Percentiles rank a stretch among this genome's conserved stretches.
These are phyloP conservation scores for Adiantum capillusveneris DNA, from an alignment of 75 land plant species.

Conservation along the genomic window DNA sequence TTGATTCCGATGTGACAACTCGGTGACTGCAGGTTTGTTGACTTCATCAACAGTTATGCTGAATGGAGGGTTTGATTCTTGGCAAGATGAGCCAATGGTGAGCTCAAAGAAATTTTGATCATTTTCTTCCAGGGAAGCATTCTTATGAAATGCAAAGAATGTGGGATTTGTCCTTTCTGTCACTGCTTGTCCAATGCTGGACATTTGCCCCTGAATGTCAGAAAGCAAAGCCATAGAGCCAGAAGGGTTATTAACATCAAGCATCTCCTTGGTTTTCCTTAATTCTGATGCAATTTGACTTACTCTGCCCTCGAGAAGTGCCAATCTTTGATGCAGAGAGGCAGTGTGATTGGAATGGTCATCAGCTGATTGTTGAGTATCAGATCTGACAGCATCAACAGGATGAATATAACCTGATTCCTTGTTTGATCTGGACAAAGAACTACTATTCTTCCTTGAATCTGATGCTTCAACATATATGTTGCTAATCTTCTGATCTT, in stretches of 20 bases:
- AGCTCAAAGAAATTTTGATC: no score
- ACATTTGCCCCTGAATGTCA: conserved; percentile 73
- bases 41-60: no score
- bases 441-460: neutral
- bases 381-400: neutral
- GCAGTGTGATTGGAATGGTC: conserved; percentile 22
- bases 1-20: no score
- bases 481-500: no score
- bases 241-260: conserved; percentile 59
- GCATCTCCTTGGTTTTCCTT: conserved; percentile 67
- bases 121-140: no score
- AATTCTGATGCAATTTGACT: conserved; percentile 79
- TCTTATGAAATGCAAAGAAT: no score
- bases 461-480: no score
- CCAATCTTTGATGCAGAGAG: conserved; percentile 57
- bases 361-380: neutral
- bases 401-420: neutral
- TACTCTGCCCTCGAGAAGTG: conserved; percentile 80
- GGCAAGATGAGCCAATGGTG: no score
- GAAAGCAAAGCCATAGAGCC: conserved; percentile 51
- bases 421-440: neutral
- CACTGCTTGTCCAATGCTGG: conserved; percentile 71
- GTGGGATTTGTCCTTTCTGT: no score
- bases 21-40: no score
- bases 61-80: no score